These are phyloP conservation scores for Rubia occidens DNA, from an alignment of 305 asterid species.

Conservation along the genomic window DNA sequence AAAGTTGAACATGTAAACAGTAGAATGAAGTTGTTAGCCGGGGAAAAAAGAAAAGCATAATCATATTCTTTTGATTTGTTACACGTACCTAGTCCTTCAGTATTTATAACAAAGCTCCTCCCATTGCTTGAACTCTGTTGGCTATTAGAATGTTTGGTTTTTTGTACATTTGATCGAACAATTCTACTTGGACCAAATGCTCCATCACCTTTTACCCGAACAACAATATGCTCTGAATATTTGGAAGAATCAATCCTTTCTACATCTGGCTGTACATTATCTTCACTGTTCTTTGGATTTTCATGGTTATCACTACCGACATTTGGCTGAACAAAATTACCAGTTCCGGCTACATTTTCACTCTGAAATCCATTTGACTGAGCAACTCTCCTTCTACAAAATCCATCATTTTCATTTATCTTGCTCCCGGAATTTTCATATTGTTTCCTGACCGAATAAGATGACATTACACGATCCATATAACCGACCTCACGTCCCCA, in stretches of 20 bases:
- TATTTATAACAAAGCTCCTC: constrained; percentile 7
- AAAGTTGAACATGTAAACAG: constrained; percentile 18
- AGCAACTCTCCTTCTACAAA: constrained; percentile 20
- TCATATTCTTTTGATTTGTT: constrained; percentile 4
- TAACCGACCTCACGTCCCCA: not conserved
- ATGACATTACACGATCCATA: not conserved
- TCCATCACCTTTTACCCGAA: not conserved
- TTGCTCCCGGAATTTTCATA: constrained; percentile 20
- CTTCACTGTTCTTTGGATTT: constrained; percentile 16
- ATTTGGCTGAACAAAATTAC: not conserved
- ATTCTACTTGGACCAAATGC: not conserved
- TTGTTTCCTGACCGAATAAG: not conserved
- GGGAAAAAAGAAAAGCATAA: not conserved
- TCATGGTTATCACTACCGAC: constrained; percentile 8
- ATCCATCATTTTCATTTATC: constrained; percentile 18
- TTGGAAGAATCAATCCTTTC: constrained; percentile 15
- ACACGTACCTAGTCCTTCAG: constrained; percentile 2
- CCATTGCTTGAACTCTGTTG: constrained; percentile 3
- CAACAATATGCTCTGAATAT: not conserved
- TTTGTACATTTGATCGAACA: not conserved
- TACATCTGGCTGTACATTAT: constrained; percentile 3
- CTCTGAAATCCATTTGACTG: not conserved
- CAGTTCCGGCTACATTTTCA: constrained; percentile 23
- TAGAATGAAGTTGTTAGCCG: constrained; percentile 8
- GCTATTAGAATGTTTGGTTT: not conserved